phyloP scores from a whole-genome alignment of 2,329 filamentous ascomycete species.

The Diaporthe caulivora region DNA sequence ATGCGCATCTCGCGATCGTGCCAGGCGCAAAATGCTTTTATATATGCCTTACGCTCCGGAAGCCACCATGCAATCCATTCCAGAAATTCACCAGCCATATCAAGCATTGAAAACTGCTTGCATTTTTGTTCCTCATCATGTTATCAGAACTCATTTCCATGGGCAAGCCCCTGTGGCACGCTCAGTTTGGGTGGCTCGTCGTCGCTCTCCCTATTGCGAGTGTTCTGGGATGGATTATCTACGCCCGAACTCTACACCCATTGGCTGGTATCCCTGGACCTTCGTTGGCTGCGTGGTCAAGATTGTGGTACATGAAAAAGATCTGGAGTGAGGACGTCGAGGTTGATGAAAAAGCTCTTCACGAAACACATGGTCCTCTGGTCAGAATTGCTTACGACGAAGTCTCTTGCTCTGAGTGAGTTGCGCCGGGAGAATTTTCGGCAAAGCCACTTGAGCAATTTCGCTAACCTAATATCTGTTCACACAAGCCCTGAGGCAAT shows the following conservation, averaged over 20 bases:
- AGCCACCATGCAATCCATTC: neutral
- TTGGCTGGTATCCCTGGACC: neutral
- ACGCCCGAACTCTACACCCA: neutral
- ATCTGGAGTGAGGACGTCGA: neutral
- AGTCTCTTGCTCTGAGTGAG: neutral
- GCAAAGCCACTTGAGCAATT: neutral
- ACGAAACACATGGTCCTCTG: neutral
- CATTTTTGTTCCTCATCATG: neutral
- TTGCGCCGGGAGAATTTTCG: neutral
- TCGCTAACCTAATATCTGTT: neutral
- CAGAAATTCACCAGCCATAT: neutral
- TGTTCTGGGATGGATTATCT: neutral
- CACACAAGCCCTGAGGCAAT: neutral
- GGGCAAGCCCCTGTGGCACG: neutral
- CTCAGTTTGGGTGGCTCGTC: neutral
- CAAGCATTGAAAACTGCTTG: neutral
- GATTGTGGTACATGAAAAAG: neutral
- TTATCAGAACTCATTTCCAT: neutral
- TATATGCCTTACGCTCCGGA: neutral
- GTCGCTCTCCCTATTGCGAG: neutral
- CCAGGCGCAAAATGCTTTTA: neutral
- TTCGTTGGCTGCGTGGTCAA: neutral
- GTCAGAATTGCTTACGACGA: conserved; percentile 1
- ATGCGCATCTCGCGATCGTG: neutral
- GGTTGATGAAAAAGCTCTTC: neutral